phyloP scores from a whole-genome alignment of 2,329 filamentous ascomycete species.

The Cladophialophora immunda region DNA sequence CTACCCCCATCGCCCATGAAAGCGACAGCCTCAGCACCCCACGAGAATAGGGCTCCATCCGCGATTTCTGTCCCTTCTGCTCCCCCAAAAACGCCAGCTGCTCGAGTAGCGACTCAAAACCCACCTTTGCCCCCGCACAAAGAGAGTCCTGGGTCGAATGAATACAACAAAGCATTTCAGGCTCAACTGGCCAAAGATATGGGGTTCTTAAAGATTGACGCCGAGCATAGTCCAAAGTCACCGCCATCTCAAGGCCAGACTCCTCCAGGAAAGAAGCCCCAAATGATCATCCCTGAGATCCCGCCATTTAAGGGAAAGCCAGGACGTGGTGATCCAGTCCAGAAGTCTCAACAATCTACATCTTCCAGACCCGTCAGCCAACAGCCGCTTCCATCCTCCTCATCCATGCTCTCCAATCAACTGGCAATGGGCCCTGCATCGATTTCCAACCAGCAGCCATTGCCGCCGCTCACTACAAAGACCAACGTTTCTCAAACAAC shows the following conservation, averaged over 20 bases:
- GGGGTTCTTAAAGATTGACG: conserved; percentile 49
- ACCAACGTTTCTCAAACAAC: conserved; percentile 25
- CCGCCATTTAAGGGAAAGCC: conserved; percentile 46
- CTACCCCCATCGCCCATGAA: conserved; percentile 56
- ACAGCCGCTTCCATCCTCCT: conserved; percentile 44
- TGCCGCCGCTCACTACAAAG: conserved; percentile 32
- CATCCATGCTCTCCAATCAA: conserved; percentile 36
- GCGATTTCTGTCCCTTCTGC: conserved; percentile 35
- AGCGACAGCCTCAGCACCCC: background rate
- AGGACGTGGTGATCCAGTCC: conserved; percentile 39
- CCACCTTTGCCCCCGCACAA: conserved; percentile 40
- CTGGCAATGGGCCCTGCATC: conserved; percentile 29
- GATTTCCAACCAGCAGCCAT: conserved; percentile 32
- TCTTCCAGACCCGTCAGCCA: conserved; percentile 38
- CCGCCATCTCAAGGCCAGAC: conserved; percentile 24
- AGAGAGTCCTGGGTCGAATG: conserved; percentile 49
- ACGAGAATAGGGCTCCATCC: background rate
- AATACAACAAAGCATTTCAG: conserved; percentile 54
- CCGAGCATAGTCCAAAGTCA: conserved; percentile 41
- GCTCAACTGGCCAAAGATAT: conserved; percentile 53
- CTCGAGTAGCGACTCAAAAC: conserved; percentile 55
- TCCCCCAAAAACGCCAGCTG: conserved; percentile 57
- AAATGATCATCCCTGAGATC: conserved; percentile 46
- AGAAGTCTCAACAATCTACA: conserved; percentile 39
- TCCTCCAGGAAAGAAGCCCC: conserved; percentile 42